Base-by-base conservation (phyloP, 345 rosid genomes). In the Eucalyptus paniculata region DNA sequence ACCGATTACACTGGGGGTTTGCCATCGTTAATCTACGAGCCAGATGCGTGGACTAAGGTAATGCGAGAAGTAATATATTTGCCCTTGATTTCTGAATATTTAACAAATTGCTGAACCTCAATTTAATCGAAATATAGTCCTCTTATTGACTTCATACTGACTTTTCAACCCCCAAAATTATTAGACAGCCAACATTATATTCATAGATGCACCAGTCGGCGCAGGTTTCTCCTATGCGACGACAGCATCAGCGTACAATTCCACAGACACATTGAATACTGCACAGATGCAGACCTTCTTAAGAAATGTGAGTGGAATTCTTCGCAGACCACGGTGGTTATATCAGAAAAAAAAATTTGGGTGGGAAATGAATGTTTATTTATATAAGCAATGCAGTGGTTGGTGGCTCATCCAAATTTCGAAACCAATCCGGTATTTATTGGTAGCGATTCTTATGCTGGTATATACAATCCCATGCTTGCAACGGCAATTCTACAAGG, bases 181-280 rank as follows among this genome's bases (percentile, higher is more conserved):
- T 44, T 23, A 87, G 72, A 32, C 77, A 58, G 88, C 88, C 30
- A 91, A 50, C 89, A 91, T 91, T 72, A 45, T 91, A 40, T 91
- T 90, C 87, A 53, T 90, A 34, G 92, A 90, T 67, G 87, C 90
- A 51, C 92, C 92, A n/a, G 91, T 91, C 15, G 92, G 92, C 2
- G 58, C 89, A 13, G 91, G 91, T 12, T 91, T 91, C 50, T 90
- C 93, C 4, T 92, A 90, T 80, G 85, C 93, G 28, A 89, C 86
- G 30, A 77, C 87, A 3, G 5, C 51, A 1, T 72, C 83, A 1
- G 83, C 28, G 8, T 72, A 72, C 45, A 37, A 37, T 37, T 37
- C 45, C 83, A 17, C 83, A 5, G 45, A 72, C 83, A 37, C 45
- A 37, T 37, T 37, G 83, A 37, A 37, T 37, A 9, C 83, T 72